Evolutionary conservation across 306 rosid species (phyloP), one percentile per base, ranked within the genome.

Genomic region (Quercus glauca): DNA sequence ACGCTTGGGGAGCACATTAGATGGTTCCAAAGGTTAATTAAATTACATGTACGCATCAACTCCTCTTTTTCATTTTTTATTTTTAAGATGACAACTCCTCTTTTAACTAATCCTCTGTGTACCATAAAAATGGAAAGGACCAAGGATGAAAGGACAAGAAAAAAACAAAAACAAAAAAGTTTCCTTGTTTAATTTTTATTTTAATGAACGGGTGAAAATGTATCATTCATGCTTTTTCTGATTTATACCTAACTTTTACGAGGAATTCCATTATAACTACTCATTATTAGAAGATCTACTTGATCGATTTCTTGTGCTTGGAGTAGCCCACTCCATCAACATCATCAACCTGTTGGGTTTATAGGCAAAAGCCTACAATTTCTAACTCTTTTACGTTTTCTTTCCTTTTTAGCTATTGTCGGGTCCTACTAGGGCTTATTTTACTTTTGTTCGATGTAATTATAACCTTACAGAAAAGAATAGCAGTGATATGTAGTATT

Each of bases 181-280:
- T 37, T 37, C 45, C 45, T 37, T 8, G 45, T 37, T 49, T 49
- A 49, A 49, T 49, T 2, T 49, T 49, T 10, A 49, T 10, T 10
- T 49, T 3, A 49, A 49, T 13, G 53, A 49, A 49, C 1, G 53
- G 53, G 4, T 13, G 15, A 49, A 49, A 49, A 49, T 49, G 17
- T 49, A 12, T 12, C 18, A 0, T 37, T 14, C 18, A 26, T 75
- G 76, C n/a, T 37, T 76, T 76, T 17, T 81, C 45, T 67, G 74
- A 70, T 73, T 43, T 64, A 49, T 73, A 85, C 86, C 87, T 69
- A 76, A 86, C 75, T 18, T 71, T 25, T 69, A 26, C 72, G 1
- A 53, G 72, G 81, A 80, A 51, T 81, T 80, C 78, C 87, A 82
- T 71, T 55, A 86, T 63, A 55, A 80, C 58, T 63, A 58, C 65